Percentiles rank a stretch among this genome's conserved stretches.
Conservation (phyloP, 2,329 filamentous ascomycete genomes). For the Paraconiothyrium sp. region DNA sequence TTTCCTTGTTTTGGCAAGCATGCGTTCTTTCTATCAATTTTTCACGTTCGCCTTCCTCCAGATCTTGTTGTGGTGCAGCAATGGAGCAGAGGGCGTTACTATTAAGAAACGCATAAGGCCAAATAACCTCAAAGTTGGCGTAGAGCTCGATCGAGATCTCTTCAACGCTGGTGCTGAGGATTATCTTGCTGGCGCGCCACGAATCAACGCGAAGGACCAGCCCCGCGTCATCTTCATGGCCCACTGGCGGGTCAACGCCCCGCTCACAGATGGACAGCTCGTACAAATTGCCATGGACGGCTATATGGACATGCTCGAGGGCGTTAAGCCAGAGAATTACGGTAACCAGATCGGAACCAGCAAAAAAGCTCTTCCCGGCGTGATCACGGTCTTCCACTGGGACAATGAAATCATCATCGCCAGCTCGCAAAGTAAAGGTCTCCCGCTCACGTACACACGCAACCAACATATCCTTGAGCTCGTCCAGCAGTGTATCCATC, state of each 20-base stretch:
- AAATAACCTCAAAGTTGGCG: not conserved
- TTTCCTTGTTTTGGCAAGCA: slow-evolving; percentile 4
- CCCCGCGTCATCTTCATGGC: slow-evolving; percentile 11
- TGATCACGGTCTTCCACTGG: slow-evolving; percentile 9
- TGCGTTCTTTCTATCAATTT: slow-evolving; percentile 3
- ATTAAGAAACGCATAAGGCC: not conserved
- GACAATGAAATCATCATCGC: slow-evolving; percentile 5
- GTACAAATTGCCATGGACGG: slow-evolving; percentile 11
- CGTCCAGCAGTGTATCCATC: not conserved
- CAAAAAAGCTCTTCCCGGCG: slow-evolving; percentile 4
- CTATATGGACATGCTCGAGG: slow-evolving; percentile 1
- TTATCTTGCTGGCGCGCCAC: not conserved
- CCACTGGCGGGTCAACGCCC: not conserved
- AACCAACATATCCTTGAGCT: not conserved
- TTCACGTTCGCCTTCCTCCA: not conserved
- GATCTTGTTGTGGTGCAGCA: slow-evolving; percentile 9
- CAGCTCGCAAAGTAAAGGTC: slow-evolving; percentile 7
- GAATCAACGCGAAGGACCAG: not conserved
- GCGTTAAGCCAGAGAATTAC: not conserved
- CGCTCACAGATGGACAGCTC: not conserved
- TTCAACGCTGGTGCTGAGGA: not conserved
- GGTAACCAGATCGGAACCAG: not conserved
- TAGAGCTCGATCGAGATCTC: slow-evolving; percentile 4
- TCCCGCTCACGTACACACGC: slow-evolving; percentile 6
- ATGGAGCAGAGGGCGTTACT: not conserved